phyloP scores from a whole-genome alignment of 176 grass and related monocot species.

The Urochloa ruziziensis region DNA sequence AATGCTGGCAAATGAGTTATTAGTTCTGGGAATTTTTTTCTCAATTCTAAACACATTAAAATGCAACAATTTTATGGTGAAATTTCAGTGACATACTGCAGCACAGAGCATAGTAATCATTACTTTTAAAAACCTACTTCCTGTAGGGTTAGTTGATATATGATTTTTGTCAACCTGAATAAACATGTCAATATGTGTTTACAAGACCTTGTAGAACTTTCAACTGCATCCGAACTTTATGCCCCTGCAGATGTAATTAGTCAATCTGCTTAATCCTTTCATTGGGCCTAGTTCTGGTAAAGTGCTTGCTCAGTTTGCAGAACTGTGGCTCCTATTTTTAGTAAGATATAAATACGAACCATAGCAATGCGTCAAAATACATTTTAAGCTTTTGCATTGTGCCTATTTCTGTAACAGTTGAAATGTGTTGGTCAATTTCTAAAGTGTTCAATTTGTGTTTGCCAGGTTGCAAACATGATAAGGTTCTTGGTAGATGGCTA shows the following conservation, averaged over 20 bases:
- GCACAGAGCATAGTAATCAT: neutral
- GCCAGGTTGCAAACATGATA: constrained; percentile 91
- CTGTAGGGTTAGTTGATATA: neutral
- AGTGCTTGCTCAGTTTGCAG: neutral
- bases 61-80: neutral
- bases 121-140: neutral
- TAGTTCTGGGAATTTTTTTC: neutral
- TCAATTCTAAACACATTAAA: neutral
- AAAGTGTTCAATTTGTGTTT: neutral
- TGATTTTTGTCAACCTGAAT: neutral
- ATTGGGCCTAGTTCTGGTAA: neutral
- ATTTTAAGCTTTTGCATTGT: neutral
- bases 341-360: neutral
- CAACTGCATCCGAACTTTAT: neutral
- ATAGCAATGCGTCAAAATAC: neutral
- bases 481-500: constrained; percentile 93
- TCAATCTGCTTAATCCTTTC: neutral
- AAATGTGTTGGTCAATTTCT: neutral
- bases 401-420: neutral
- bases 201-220: neutral
- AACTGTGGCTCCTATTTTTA: neutral
- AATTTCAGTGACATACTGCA: neutral
- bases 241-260: neutral
- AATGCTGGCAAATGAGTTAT: neutral
- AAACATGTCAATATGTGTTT: neutral